A percentile compares a stretch with the other conserved stretches of the same genome.
phyloP scores from a whole-genome alignment of 345 rosid genomes.

The Hevea brasiliensis region DNA sequence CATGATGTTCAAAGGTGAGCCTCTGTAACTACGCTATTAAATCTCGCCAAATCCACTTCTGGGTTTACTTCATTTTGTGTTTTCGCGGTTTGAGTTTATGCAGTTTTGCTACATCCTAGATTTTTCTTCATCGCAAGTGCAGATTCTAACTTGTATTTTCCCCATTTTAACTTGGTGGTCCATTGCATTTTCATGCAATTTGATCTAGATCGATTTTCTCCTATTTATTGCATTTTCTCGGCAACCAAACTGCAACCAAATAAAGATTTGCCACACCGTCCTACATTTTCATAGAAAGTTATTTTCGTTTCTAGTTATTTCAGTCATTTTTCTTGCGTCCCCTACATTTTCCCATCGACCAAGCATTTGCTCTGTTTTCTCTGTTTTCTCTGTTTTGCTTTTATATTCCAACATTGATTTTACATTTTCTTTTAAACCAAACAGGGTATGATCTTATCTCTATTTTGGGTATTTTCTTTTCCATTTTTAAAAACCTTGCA shows the following conservation, averaged over 20 bases:
- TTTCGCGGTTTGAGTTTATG: conserved; percentile 11
- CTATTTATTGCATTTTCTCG: not conserved
- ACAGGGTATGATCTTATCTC: not conserved
- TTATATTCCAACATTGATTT: not conserved
- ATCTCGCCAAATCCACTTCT: not conserved
- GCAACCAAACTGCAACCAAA: conserved; percentile 6
- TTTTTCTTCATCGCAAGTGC: not conserved
- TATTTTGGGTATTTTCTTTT: not conserved
- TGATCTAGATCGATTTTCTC: not conserved
- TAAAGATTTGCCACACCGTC: not conserved
- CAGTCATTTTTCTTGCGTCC: not conserved
- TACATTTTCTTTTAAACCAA: not conserved
- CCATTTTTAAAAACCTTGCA: conserved; percentile 6
- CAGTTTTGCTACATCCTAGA: not conserved
- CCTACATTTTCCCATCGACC: not conserved
- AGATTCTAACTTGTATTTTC: not conserved
- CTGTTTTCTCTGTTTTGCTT: conserved; percentile 4
- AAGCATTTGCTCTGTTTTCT: conserved; percentile 1
- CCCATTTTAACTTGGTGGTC: too few species aligned
- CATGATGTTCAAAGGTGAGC: conserved; percentile 20
- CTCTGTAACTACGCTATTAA: too few species aligned
- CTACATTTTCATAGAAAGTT: not conserved
- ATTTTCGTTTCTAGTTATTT: not conserved
- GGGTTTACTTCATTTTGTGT: conserved; percentile 15
- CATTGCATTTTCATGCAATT: not conserved